Percentiles rank a stretch among this genome's conserved stretches.
phyloP scores from a whole-genome alignment of 805 yeast species.

The Debaryomyces castellii region DNA sequence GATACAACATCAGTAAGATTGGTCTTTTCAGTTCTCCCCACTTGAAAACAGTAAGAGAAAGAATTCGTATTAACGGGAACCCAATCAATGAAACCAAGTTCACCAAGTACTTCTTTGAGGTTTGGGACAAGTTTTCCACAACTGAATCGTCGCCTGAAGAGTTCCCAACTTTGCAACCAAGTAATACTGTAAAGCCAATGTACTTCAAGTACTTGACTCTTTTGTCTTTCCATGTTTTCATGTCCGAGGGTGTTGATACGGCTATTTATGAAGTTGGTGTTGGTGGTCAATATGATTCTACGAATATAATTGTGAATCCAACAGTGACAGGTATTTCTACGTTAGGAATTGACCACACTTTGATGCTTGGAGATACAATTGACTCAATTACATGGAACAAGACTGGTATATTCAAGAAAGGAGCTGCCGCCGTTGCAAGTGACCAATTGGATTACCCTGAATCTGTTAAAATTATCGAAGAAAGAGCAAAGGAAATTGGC shows the following conservation, averaged over 20 bases:
- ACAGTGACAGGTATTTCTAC: slow-evolving; percentile 82
- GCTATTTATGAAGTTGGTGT: slow-evolving; percentile 98
- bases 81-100: slow-evolving; percentile 82
- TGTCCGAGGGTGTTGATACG: slow-evolving; percentile 85
- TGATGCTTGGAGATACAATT: slow-evolving; percentile 81
- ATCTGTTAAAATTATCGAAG: slow-evolving; percentile 54
- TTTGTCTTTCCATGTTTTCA: slow-evolving; percentile 85
- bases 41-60: slow-evolving; percentile 85
- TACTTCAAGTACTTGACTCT: slow-evolving; percentile 90
- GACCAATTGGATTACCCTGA: slow-evolving; percentile 52
- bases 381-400: slow-evolving; percentile 95
- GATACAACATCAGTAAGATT: slow-evolving; percentile 64
- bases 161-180: slow-evolving; percentile 70
- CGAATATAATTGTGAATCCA: slow-evolving; percentile 80
- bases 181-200: slow-evolving; percentile 75
- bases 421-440: slow-evolving; percentile 63
- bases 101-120: slow-evolving; percentile 88
- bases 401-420: slow-evolving; percentile 82
- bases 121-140: slow-evolving; percentile 76
- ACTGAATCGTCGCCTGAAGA: slow-evolving; percentile 52
- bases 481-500: slow-evolving; percentile 67
- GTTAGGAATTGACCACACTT: slow-evolving; percentile 89
- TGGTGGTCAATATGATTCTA: slow-evolving; percentile 97
- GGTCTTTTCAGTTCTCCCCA: slow-evolving; percentile 98
- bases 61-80: slow-evolving; percentile 82